Evolutionary conservation across 2,329 filamentous ascomycete species (phyloP).

Genomic region (Ophiostoma populinum): DNA sequence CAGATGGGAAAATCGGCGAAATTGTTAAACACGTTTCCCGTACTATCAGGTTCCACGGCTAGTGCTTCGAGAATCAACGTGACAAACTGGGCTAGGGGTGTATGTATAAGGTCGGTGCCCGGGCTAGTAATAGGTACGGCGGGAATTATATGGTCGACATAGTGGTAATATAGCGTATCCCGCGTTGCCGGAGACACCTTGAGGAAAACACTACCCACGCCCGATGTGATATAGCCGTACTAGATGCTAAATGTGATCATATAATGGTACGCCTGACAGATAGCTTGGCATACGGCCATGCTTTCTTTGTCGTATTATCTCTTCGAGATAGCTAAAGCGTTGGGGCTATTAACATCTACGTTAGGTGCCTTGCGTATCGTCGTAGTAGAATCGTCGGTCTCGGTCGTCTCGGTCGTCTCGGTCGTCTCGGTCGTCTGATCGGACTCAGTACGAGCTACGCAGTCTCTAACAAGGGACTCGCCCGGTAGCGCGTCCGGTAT

Average conservation of each 20-base stretch:
- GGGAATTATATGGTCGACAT: neutral
- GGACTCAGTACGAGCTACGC: neutral
- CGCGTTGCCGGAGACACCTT: neutral
- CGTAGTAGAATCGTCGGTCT: neutral
- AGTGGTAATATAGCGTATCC: neutral
- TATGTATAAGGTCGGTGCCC: neutral
- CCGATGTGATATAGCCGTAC: neutral
- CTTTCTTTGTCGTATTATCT: neutral
- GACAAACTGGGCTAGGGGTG: neutral
- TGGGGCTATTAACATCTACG: too few species aligned
- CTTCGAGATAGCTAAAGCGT: too few species aligned
- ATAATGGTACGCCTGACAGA: neutral
- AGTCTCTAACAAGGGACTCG: neutral
- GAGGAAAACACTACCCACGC: neutral
- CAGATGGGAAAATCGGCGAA: neutral
- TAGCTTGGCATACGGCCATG: neutral
- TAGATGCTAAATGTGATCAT: neutral
- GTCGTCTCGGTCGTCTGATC: neutral
- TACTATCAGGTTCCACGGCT: neutral
- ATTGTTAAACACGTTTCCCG: neutral
- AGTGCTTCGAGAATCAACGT: neutral
- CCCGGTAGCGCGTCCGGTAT: neutral
- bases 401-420: neutral
- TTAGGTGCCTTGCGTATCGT: too few species aligned
- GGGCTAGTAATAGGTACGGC: neutral